Base-by-base conservation (phyloP, 164 flowering plant genomes). In the Stephania japonica region DNA sequence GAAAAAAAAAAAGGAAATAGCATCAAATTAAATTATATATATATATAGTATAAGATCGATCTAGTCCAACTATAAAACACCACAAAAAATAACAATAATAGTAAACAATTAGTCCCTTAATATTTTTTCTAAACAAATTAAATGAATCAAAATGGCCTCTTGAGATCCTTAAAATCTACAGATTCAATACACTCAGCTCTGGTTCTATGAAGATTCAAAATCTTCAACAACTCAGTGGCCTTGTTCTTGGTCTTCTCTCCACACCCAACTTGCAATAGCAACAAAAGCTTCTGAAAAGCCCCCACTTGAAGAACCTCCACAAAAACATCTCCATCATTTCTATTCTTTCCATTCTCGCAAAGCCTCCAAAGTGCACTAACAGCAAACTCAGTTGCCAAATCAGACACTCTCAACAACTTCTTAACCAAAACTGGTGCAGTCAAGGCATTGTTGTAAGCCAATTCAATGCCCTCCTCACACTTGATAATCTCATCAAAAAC, bases 251-350 rank as follows among this genome's bases (percentile, higher is more conserved):
- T 90, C 53, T 67, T 74, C 69, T 85, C 95, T 0, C 68, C 81
- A 72, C 95, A 91, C 0, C 95, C 95, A 56, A 92, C 84, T 72
- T 94, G 98, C 59, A 94, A 74, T 3, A 91, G 78, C 83, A 94
- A 26, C 86, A 92, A 75, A 3, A 92, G 83, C 86, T 92, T 92
- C 77, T 90, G 93, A 75, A 94, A 91, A 0, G 90, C 94, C 0
- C 97, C 94, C 26, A 83, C 85, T 73, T 80, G 84, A 63, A 94
- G 85, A 8, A 87, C 87, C 72, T 92, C 95, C 16, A 83, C 79
- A 16, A 85, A 2, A 21, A 80, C 91, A 10, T 75, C 75, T 32
- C 71, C 84, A 0, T 72, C 86, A 16, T 65, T 70, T 9, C 80
- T 83, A 41, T 80, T 75, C 70, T 74, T 74, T 41, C 77, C 83